These are phyloP conservation scores for Samsoniella hepiali DNA, from an alignment of 2,329 filamentous ascomycete species.

Conservation along the genomic window DNA sequence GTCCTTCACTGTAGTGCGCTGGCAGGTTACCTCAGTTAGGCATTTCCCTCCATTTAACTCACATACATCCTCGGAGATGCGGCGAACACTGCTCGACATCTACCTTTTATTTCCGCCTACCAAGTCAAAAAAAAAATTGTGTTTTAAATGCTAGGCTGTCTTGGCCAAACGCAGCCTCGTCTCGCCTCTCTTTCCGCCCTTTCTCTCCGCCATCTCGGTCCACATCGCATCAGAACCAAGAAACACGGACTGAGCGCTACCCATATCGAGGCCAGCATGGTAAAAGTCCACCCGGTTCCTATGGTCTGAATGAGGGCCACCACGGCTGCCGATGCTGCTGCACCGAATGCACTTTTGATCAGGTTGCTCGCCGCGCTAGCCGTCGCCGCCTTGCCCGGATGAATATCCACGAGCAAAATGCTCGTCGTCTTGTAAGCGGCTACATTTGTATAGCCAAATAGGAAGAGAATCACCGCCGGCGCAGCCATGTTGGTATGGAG, in stretches of 20 bases:
- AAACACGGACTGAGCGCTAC: background rate
- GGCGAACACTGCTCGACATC: no score
- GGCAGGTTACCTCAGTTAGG: no score
- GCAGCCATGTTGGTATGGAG: background rate
- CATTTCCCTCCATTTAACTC: no score
- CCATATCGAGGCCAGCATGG: background rate
- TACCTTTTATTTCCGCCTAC: no score
- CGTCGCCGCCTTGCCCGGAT: background rate
- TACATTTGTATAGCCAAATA: constrained; percentile 1
- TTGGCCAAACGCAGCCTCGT: background rate
- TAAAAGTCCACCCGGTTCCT: background rate
- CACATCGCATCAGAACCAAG: background rate
- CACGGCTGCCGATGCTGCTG: background rate
- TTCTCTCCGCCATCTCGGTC: background rate
- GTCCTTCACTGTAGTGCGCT: no score
- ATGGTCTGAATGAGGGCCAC: background rate
- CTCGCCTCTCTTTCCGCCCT: background rate
- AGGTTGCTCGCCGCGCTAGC: background rate
- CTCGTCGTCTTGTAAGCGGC: constrained; percentile 1
- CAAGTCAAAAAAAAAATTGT: no score
- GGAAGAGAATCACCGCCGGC: background rate
- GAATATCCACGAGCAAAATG: background rate
- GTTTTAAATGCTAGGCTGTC: background rate
- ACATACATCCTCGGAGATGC: no score
- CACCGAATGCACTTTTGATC: background rate